A percentile compares a stretch with the other conserved stretches of the same genome.
phyloP scores from a whole-genome alignment of 2,329 filamentous ascomycete species.

The Thelonectria blattea region DNA sequence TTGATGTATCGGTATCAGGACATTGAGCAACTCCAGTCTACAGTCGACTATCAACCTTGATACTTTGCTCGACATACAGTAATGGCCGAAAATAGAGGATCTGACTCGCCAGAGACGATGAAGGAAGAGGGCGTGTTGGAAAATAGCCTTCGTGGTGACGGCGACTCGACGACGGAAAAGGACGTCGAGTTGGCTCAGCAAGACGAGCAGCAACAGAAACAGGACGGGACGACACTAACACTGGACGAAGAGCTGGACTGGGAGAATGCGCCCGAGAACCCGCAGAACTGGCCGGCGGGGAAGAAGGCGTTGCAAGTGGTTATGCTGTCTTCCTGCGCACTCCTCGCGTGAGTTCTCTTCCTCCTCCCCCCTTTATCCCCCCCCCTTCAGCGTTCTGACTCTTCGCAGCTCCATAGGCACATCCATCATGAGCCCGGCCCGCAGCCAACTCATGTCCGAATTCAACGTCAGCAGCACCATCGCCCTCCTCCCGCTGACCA shows the following conservation, averaged over 20 bases:
- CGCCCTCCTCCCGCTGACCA: constrained; percentile 63
- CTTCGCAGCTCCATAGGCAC: constrained; percentile 56
- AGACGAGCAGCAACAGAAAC: constrained; percentile 7
- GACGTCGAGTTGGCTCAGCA: constrained; percentile 40
- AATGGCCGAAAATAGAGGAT: constrained; percentile 18
- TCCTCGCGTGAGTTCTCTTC: constrained; percentile 47
- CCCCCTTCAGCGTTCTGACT: neutral
- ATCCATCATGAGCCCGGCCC: constrained; percentile 58
- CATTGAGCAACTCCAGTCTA: neutral
- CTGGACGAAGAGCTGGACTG: constrained; percentile 36
- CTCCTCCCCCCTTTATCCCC: neutral
- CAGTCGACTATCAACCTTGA: neutral
- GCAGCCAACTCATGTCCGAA: constrained; percentile 50
- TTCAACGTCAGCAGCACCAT: constrained; percentile 62
- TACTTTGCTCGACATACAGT: neutral
- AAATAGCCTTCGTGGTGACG: constrained; percentile 1
- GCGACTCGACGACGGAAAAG: constrained; percentile 28
- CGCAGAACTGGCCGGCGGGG: constrained; percentile 55
- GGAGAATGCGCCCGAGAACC: constrained; percentile 52
- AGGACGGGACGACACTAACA: neutral
- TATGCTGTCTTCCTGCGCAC: constrained; percentile 47
- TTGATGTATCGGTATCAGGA: neutral
- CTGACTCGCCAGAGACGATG: constrained; percentile 3
- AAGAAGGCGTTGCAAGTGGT: constrained; percentile 49
- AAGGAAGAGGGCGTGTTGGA: constrained; percentile 4